Base-by-base conservation (phyloP, 148 eudicot genomes). In the Vaccinium macrocarpon region DNA sequence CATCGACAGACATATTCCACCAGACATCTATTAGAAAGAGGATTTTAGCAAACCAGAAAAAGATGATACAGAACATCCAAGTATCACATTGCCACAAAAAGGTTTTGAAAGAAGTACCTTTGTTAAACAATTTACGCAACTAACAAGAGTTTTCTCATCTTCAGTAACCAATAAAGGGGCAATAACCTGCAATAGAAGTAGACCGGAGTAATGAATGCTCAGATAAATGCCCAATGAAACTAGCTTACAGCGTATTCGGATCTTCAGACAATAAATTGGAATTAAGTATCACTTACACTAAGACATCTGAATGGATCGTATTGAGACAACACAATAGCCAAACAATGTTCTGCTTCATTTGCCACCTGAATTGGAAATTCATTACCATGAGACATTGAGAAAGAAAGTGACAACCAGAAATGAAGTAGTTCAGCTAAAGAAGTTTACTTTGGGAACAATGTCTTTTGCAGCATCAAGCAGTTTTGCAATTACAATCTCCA, bases 91-190 rank as follows among this genome's bases (percentile, higher is more conserved):
- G n/a, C 35, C 75, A 61, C 11, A 70, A 46, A 42, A 19, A 19
- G 52, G 52, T 62, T 80, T 50, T 76, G 25, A 86, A 68, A 86
- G 49, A 82, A 21, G 71, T 86, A 96, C 99, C 99, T 96, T 96
- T 81, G 99, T 96, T 84, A 96, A 86, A 86, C 94, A 91, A 90
- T 94, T 96, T 80, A 96, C 89, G 91, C 88, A 92, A 62, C 97
- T 90, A 80, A 96, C 98, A 62, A 96, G 95, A 89, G 97, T 93
- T 90, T 93, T 96, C 84, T 96, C 99, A 82, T 96, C 97, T 74
- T 94, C 99, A 8, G 95, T 89, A 62, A 91, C 93, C 84, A 96
- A 88, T 84, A 94, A 86, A 84, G 99, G 99, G 87, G 88, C 95
- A 88, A 96, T 88, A 70, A 96, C 99, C 99, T 96, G 92, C 89